Evolutionary conservation across 164 flowering plant species (phyloP).

Genomic region (Aristolochia californica): DNA sequence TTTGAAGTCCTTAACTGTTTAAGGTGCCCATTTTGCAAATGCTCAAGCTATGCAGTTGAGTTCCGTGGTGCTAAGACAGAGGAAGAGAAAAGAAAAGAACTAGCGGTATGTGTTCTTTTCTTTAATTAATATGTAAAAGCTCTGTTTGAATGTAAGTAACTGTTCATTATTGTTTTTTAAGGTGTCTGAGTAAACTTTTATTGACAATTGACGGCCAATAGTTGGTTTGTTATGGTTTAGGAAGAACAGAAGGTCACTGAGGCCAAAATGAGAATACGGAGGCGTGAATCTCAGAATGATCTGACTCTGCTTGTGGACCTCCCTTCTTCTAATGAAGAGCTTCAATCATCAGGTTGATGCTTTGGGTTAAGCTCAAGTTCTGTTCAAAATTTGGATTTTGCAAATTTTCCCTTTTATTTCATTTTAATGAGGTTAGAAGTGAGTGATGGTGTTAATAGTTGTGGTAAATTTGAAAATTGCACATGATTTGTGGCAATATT

Average conservation of each 20-base stretch:
- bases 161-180: too few species aligned
- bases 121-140: neutral
- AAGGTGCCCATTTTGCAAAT: slow-evolving; percentile 33
- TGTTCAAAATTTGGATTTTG: too few species aligned
- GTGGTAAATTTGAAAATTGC: too few species aligned
- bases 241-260: slow-evolving; percentile 31
- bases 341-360: neutral
- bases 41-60: slow-evolving; percentile 22
- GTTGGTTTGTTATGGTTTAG: slow-evolving; percentile 8
- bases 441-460: too few species aligned
- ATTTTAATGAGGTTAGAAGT: too few species aligned
- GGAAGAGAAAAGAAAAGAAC: slow-evolving; percentile 24
- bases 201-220: too few species aligned
- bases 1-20: slow-evolving; percentile 15
- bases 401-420: too few species aligned
- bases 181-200: too few species aligned
- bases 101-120: slow-evolving; percentile 17
- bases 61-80: slow-evolving; percentile 25
- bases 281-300: slow-evolving; percentile 15
- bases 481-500: too few species aligned
- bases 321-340: slow-evolving; percentile 5
- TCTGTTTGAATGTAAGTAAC: neutral
- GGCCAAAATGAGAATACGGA: slow-evolving; percentile 28
- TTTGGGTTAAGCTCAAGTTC: neutral
- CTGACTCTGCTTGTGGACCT: neutral